Percentiles rank a stretch among this genome's conserved stretches.
Conservation (phyloP, 2,329 filamentous ascomycete species). For the Epichloe uncinata region DNA sequence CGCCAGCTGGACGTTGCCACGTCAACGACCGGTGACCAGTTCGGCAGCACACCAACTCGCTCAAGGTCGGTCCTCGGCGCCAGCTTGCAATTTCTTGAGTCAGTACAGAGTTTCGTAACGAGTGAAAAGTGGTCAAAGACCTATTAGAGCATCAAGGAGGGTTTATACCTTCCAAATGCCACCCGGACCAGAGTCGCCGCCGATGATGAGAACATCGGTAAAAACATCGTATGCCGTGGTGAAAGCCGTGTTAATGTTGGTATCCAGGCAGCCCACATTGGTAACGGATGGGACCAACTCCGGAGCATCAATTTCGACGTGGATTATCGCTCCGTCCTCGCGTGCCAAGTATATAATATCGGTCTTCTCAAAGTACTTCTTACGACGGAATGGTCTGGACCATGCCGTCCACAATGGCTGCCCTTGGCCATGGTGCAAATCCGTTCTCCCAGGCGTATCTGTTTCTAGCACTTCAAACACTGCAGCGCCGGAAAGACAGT, state of each 20-base stretch:
- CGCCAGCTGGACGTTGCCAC: conserved; percentile 24
- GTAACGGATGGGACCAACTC: conserved; percentile 41
- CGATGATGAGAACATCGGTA: conserved; percentile 67
- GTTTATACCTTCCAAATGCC: conserved; percentile 54
- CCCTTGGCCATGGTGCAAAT: conserved; percentile 31
- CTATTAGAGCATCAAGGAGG: not conserved
- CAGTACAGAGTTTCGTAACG: not conserved
- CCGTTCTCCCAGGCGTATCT: conserved; percentile 25
- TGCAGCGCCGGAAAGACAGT: conserved; percentile 38
- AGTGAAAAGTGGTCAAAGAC: conserved; percentile 5
- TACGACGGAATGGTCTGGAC: conserved; percentile 61
- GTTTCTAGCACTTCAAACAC: conserved; percentile 32
- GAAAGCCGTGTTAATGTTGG: conserved; percentile 71
- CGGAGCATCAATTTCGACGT: conserved; percentile 51
- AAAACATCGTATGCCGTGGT: conserved; percentile 55
- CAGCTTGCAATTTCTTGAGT: conserved; percentile 23
- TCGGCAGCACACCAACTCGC: conserved; percentile 38
- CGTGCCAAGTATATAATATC: conserved; percentile 79
- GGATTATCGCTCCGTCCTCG: conserved; percentile 72
- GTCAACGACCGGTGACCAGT: conserved; percentile 49
- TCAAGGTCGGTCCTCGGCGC: conserved; percentile 38
- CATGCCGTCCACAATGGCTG: conserved; percentile 68
- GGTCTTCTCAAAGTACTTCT: conserved; percentile 44
- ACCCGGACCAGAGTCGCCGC: conserved; percentile 66
- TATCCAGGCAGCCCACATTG: conserved; percentile 49